Conservation (phyloP, 441 rosid genomes). For the Bruguiera hainesii region DNA sequence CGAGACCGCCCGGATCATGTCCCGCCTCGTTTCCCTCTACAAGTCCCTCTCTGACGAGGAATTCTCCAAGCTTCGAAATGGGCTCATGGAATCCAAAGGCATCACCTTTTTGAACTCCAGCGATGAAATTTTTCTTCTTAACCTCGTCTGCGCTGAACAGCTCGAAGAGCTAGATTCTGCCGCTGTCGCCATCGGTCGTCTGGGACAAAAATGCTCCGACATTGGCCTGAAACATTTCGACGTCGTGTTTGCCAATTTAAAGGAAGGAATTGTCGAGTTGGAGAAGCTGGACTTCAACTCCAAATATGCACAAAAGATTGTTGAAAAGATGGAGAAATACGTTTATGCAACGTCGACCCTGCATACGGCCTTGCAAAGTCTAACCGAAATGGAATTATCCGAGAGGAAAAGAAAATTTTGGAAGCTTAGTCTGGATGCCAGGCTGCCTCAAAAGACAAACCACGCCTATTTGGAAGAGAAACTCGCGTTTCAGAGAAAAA, state of each 20-base stretch:
- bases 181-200: slow-evolving; percentile 25
- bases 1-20: slow-evolving; percentile 45
- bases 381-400: slow-evolving; percentile 34
- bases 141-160: slow-evolving; percentile 38
- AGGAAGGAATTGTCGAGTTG: slow-evolving; percentile 23
- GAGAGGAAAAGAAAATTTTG: slow-evolving; percentile 30
- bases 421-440: slow-evolving; percentile 16
- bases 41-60: slow-evolving; percentile 30
- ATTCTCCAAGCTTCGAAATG: slow-evolving; percentile 26
- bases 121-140: slow-evolving; percentile 33
- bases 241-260: slow-evolving; percentile 22
- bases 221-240: slow-evolving; percentile 22
- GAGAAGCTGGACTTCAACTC: slow-evolving; percentile 20
- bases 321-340: slow-evolving; percentile 40
- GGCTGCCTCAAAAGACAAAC: slow-evolving; percentile 11
- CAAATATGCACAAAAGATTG: slow-evolving; percentile 13
- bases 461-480: slow-evolving; percentile 25
- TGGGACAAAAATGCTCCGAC: slow-evolving; percentile 30
- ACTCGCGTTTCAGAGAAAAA: slow-evolving; percentile 30
- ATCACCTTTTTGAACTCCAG: slow-evolving; percentile 35
- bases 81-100: slow-evolving; percentile 32
- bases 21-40: slow-evolving; percentile 37
- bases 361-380: slow-evolving; percentile 21
- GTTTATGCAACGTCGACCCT: slow-evolving; percentile 26
- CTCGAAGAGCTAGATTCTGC: slow-evolving; percentile 38